A percentile compares a stretch with the other conserved stretches of the same genome.
Evolutionary conservation across 2,329 filamentous ascomycete genomes (phyloP).

Genomic region (Hypoxylon rubiginosum): DNA sequence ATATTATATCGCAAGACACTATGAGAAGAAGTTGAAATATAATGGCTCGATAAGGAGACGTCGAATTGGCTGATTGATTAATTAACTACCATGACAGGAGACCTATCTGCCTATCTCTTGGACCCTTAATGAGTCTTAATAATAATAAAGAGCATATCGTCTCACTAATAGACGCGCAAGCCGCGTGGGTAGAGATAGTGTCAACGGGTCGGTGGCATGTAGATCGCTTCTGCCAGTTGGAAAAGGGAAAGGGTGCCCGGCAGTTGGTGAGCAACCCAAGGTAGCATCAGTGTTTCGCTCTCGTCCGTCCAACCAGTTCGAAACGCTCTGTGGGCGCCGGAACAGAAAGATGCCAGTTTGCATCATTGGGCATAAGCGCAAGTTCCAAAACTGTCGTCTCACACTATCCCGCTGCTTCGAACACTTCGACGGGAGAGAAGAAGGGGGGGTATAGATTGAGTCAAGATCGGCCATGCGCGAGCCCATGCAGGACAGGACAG

Average conservation of each 20-base stretch:
- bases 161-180: conserved; percentile 38
- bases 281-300: conserved; percentile 41
- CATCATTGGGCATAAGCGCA: conserved; percentile 43
- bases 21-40: conserved; percentile 8
- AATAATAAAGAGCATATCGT: conserved; percentile 6
- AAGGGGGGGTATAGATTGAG: conserved; percentile 27
- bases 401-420: conserved; percentile 26
- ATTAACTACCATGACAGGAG: conserved; percentile 14
- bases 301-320: conserved; percentile 38
- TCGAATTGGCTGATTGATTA: conserved; percentile 30
- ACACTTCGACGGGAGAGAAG: conserved; percentile 1
- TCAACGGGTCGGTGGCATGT: conserved; percentile 23
- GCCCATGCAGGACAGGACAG: conserved; percentile 24
- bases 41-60: conserved; percentile 28
- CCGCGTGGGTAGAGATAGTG: conserved; percentile 30
- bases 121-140: conserved; percentile 6
- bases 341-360: conserved; percentile 39
- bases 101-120: conserved; percentile 34
- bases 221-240: conserved; percentile 32
- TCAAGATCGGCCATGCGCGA: conserved; percentile 35
- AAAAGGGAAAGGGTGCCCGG: conserved; percentile 34
- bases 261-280: conserved; percentile 39
- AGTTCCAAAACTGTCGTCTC: conserved; percentile 33
- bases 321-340: conserved; percentile 31
- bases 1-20: conserved; percentile 30